phyloP scores from a whole-genome alignment of 176 grass and related monocot genomes.

The Olyra latifolia region DNA sequence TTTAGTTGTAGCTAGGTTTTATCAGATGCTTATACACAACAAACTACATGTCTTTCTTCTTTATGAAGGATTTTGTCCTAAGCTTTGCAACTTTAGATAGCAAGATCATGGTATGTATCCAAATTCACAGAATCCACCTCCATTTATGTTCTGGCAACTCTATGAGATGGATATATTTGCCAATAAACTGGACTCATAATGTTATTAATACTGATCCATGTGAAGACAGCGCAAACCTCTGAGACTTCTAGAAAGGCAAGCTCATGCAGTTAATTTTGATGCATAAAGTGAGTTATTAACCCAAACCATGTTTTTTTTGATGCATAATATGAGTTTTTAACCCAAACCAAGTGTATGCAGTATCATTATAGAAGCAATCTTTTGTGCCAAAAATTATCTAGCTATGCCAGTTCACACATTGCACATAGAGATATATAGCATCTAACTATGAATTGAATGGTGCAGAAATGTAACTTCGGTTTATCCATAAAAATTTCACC shows the following conservation, averaged over 20 bases:
- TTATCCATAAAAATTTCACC: not conserved
- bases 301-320: not conserved
- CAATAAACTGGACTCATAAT: not conserved
- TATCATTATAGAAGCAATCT: not conserved
- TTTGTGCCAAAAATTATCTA: not conserved
- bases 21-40: slow-evolving; percentile 5
- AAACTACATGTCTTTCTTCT: not conserved
- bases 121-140: not conserved
- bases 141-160: not conserved
- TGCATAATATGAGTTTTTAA: not conserved
- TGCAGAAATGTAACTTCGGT: not conserved
- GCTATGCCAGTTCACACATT: not conserved
- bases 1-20: not conserved
- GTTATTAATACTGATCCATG: not conserved
- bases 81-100: not conserved
- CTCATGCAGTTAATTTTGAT: not conserved
- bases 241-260: not conserved
- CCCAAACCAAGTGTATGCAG: not conserved
- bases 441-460: no score
- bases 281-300: not conserved
- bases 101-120: not conserved
- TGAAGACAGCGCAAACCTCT: not conserved
- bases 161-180: not conserved
- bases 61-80: not conserved
- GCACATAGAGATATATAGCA: not conserved